These are phyloP conservation scores for Ophiostoma triangulosporum DNA, from an alignment of 2,329 filamentous ascomycete species.

Conservation along the genomic window DNA sequence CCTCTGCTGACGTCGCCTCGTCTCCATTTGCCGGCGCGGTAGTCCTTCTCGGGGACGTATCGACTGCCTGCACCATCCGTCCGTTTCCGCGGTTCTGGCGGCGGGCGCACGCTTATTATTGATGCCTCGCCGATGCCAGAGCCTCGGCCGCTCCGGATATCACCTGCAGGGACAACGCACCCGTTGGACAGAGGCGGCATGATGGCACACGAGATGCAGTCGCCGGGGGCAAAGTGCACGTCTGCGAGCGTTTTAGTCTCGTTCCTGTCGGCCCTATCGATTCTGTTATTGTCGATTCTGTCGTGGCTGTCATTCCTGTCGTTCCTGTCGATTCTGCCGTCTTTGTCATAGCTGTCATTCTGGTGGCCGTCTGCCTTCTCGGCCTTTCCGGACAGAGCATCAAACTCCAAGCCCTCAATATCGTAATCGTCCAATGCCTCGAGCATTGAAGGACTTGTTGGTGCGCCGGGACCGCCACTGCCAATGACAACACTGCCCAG, in stretches of 20 bases:
- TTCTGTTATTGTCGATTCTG: conserved; percentile 15
- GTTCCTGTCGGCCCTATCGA: conserved; percentile 29
- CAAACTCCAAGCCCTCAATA: not conserved
- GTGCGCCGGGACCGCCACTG: conserved; percentile 31
- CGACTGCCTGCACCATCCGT: not conserved
- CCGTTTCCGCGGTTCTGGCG: not conserved
- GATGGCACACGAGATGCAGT: conserved; percentile 75
- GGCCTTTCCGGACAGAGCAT: not conserved
- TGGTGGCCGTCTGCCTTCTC: not conserved
- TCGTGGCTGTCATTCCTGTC: not conserved
- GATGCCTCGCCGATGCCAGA: conserved; percentile 24
- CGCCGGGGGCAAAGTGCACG: conserved; percentile 72
- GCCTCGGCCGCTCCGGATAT: conserved; percentile 31
- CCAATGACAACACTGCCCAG: conserved; percentile 72
- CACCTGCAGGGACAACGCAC: conserved; percentile 51
- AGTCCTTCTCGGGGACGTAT: not conserved
- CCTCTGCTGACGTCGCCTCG: not conserved
- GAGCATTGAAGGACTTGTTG: not conserved
- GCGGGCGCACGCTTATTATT: conserved; percentile 10
- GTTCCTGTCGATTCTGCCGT: not conserved
- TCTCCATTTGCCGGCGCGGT: not conserved
- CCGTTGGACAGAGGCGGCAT: conserved; percentile 57
- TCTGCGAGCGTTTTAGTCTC: conserved; percentile 63
- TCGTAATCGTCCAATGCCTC: conserved; percentile 23
- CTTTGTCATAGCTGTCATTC: not conserved